phyloP scores from a whole-genome alignment of 116 monocot species.

The Papilionanthe hybrid region DNA sequence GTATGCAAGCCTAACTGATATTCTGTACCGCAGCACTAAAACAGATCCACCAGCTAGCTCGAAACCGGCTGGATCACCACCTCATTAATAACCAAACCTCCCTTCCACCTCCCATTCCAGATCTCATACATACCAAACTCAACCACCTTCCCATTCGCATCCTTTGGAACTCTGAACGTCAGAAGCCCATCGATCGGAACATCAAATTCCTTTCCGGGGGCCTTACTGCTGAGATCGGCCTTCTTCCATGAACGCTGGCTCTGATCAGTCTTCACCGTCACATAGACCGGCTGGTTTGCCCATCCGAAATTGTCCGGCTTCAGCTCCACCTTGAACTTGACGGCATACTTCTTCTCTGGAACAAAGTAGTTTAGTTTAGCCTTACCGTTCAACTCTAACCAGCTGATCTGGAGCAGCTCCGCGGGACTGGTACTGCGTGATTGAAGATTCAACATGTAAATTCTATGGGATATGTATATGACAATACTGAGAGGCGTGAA shows the following conservation, averaged over 20 bases:
- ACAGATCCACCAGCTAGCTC: too few relatives aligned
- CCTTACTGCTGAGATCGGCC: constrained; percentile 1
- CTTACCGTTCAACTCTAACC: constrained; percentile 16
- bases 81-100: constrained; percentile 15
- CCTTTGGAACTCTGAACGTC: not conserved
- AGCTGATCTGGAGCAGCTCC: constrained; percentile 29
- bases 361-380: not conserved
- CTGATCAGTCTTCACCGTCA: not conserved
- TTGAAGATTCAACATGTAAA: not conserved
- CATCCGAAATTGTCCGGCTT: constrained; percentile 24
- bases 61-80: constrained; percentile 8
- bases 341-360: not conserved
- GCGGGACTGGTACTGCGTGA: not conserved
- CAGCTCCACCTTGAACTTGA: constrained; percentile 12
- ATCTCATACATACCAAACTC: constrained; percentile 27
- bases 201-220: not conserved
- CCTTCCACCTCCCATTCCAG: constrained; percentile 29
- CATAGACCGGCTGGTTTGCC: constrained; percentile 11
- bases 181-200: not conserved
- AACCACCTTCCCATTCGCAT: not conserved
- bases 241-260: not conserved
- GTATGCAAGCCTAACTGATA: too few relatives aligned
- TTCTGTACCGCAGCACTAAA: too few relatives aligned
- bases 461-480: not conserved
- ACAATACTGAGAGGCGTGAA: not conserved